Evolutionary conservation across 495 filamentous ascomycete species (phyloP).

Genomic region (Penicillium egyptiacum): DNA sequence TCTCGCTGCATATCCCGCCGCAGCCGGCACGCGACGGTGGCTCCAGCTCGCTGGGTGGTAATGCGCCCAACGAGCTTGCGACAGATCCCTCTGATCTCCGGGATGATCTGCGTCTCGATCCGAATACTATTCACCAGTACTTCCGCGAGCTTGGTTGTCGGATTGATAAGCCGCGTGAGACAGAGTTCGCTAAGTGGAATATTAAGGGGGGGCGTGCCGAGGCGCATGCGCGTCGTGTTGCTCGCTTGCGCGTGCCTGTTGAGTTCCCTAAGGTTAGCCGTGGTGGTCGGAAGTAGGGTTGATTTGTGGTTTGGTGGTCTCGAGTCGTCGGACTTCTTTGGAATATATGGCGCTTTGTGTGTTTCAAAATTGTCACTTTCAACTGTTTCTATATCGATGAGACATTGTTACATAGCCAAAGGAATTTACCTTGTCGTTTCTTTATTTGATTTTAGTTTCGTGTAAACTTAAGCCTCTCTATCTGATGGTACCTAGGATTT

Average conservation of each 20-base stretch:
- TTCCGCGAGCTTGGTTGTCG: conserved; percentile 81
- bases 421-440: conserved; percentile 6
- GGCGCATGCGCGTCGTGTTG: conserved; percentile 59
- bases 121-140: conserved; percentile 57
- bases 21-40: conserved; percentile 43
- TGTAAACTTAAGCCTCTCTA: background rate
- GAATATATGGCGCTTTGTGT: conserved; percentile 30
- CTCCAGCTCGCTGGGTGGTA: conserved; percentile 46
- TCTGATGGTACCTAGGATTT: too few relatives aligned
- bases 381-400: conserved; percentile 27
- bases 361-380: conserved; percentile 13
- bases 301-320: conserved; percentile 10
- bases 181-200: conserved; percentile 43
- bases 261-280: conserved; percentile 70
- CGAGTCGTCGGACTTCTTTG: conserved; percentile 4
- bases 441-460: background rate
- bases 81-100: conserved; percentile 74
- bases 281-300: conserved; percentile 33
- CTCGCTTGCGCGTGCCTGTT: conserved; percentile 73
- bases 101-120: conserved; percentile 76
- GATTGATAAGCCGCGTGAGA: conserved; percentile 42
- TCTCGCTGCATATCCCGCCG: conserved; percentile 55
- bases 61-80: conserved; percentile 71
- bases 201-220: conserved; percentile 60
- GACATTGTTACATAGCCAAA: conserved; percentile 22